Conservation (phyloP, 306 rosid genomes). For the Castanospermum australe region DNA sequence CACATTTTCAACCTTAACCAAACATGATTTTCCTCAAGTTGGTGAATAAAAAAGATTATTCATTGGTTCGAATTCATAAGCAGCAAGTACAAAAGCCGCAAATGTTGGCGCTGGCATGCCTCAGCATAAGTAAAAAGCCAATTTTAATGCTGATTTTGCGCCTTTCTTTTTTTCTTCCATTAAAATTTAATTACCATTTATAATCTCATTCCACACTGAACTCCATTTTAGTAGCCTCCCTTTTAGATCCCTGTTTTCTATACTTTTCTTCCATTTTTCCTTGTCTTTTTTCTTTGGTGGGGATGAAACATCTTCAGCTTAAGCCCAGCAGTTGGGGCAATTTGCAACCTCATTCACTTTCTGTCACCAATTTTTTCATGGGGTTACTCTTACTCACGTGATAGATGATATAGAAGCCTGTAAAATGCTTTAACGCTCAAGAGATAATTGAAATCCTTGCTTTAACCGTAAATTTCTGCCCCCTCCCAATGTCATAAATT, state of each 20-base stretch:
- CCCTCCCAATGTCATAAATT: conserved; percentile 17
- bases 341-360: background rate
- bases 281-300: background rate
- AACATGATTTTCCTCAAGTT: background rate
- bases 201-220: background rate
- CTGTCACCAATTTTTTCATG: background rate
- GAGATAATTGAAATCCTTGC: background rate
- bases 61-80: background rate
- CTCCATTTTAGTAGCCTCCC: background rate
- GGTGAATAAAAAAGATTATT: background rate
- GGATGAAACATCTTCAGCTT: background rate
- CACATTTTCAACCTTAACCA: background rate
- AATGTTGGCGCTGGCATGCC: background rate
- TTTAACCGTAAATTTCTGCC: background rate
- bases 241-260: background rate
- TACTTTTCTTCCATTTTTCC: background rate
- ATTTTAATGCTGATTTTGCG: background rate
- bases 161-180: background rate
- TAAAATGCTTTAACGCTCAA: background rate
- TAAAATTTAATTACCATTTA: background rate
- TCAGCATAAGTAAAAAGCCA: background rate
- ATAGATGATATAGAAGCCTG: background rate
- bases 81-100: background rate
- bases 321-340: background rate
- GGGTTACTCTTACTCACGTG: conserved; percentile 3